Evolutionary conservation across 352 stramenopile genomes (phyloP).

Genomic region (Phytophthora multivora): DNA sequence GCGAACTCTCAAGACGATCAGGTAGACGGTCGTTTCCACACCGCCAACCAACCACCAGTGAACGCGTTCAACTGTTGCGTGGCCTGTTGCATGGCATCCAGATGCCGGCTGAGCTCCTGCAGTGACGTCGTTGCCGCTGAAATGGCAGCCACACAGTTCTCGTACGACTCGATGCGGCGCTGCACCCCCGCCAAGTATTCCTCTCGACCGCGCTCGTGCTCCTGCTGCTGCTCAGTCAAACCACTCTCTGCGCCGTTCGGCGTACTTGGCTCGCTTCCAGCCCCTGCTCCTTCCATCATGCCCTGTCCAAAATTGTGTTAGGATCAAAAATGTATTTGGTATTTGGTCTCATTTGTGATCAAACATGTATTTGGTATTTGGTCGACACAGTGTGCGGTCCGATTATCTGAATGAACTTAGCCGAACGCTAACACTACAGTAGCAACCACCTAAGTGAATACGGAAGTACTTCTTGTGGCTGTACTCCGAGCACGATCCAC

Average conservation of each 20-base stretch:
- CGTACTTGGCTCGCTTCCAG: conserved; percentile 15
- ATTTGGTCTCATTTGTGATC: too few relatives aligned
- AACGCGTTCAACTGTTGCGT: conserved; percentile 79
- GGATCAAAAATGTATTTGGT: too few relatives aligned
- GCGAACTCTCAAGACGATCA: conserved; percentile 5
- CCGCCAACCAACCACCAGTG: conserved; percentile 70
- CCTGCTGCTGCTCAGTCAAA: conserved; percentile 16
- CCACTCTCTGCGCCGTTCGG: conserved; percentile 5
- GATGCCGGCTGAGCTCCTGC: conserved; percentile 64
- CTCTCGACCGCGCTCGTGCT: conserved; percentile 31
- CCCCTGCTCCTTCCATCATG: conserved; percentile 18
- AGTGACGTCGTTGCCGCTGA: conserved; percentile 57
- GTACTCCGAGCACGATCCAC: background rate
- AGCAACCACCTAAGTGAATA: background rate
- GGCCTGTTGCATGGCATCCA: conserved; percentile 66
- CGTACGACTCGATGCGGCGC: conserved; percentile 64
- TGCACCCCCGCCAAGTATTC: conserved; percentile 53
- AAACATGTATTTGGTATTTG: too few relatives aligned
- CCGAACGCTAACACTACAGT: background rate
- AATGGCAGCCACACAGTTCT: conserved; percentile 63
- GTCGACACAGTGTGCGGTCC: background rate
- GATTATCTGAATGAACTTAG: conserved; percentile 7
- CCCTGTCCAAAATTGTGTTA: conserved; percentile 4
- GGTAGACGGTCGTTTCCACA: conserved; percentile 62
- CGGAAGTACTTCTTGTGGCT: background rate